Base-by-base conservation (phyloP, 2,329 filamentous ascomycete species). In the Fusarium sacchari region DNA sequence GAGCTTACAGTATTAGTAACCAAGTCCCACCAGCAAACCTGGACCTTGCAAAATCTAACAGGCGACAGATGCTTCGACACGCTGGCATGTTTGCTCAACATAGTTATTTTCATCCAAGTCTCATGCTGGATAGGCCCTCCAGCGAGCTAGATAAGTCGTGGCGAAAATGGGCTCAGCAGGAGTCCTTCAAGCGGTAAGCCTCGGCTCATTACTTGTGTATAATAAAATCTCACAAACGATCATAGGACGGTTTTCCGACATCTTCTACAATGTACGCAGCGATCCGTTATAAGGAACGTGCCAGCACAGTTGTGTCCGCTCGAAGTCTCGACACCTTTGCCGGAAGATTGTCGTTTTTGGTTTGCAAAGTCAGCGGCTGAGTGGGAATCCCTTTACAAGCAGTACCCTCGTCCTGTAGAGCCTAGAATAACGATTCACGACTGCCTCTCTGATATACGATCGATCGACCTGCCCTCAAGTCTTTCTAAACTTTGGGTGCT, bases 21-120 rank as follows among this genome's bases (percentile, higher is more conserved):
- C 4, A 7, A 15, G 7, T 22, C 26, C 26, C 4, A 18, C 0
- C 18, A 3, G 26, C 3, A 22, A 46, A 3, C n/a, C n/a, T n/a
- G n/a, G n/a, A n/a, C n/a, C n/a, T n/a, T n/a, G n/a, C n/a, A n/a
- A n/a, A n/a, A n/a, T n/a, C n/a, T 46, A 15, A 46, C 26, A 30
- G 26, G 7, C 26, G 5, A 30, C 26, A 46, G 26, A 46, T 46
- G 26, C 7, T 46, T 1, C 44, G 44, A 14, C 18, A 46, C 18
- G 44, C 18, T 30, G 44, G 26, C 22, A 7, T 14, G 1, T 30
- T 46, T 9, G 5, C 7, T 30, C 44, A 30, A 20, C 44, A 46
- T 4, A 15, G 5, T 18, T 46, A 46, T 30, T 22, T 14, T 22
- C 1, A 28, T 8, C 26, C 26, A 14, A 15, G 5, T 7, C 44